Conservation (phyloP, 371 early-diverging fungal species). For the Mucor ambiguus region DNA sequence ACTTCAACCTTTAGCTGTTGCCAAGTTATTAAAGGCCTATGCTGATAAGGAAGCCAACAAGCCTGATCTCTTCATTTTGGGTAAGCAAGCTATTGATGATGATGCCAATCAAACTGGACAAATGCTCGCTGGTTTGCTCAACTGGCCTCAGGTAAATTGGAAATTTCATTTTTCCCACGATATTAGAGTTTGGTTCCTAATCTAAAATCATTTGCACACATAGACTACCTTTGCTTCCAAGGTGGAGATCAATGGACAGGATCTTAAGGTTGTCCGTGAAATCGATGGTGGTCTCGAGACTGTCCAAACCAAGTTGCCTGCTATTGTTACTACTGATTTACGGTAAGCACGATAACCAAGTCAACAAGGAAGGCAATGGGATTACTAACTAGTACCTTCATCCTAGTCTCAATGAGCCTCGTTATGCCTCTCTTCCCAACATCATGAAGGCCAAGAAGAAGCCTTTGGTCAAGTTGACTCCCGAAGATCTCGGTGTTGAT, state of each 20-base stretch:
- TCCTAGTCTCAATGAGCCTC: conserved; percentile 91
- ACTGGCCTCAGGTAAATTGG: conserved; percentile 87
- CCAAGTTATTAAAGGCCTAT: conserved; percentile 89
- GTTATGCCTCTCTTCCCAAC: conserved; percentile 93
- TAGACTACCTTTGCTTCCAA: conserved; percentile 97
- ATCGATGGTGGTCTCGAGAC: conserved; percentile 98
- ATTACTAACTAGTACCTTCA: neutral
- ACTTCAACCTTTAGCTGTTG: conserved; percentile 88
- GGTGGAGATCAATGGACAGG: conserved; percentile 77
- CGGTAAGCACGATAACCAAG: conserved; percentile 71
- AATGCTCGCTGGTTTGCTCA: conserved; percentile 96
- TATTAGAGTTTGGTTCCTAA: conserved; percentile 5
- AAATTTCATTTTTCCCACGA: conserved; percentile 13
- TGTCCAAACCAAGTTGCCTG: conserved; percentile 82
- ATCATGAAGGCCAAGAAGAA: conserved; percentile 99
- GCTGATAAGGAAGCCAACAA: conserved; percentile 85
- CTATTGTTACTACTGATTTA: conserved; percentile 95
- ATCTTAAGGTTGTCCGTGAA: conserved; percentile 88
- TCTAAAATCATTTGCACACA: conserved; percentile 8
- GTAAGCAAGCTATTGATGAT: conserved; percentile 99
- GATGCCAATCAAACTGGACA: conserved; percentile 97
- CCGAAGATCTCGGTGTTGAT: conserved; percentile 86
- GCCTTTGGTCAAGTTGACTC: conserved; percentile 82
- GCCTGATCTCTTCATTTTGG: conserved; percentile 92
- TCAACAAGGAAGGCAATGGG: neutral